Base-by-base conservation (phyloP, 257 asterid species). In the Solanum corneliomulleri region DNA sequence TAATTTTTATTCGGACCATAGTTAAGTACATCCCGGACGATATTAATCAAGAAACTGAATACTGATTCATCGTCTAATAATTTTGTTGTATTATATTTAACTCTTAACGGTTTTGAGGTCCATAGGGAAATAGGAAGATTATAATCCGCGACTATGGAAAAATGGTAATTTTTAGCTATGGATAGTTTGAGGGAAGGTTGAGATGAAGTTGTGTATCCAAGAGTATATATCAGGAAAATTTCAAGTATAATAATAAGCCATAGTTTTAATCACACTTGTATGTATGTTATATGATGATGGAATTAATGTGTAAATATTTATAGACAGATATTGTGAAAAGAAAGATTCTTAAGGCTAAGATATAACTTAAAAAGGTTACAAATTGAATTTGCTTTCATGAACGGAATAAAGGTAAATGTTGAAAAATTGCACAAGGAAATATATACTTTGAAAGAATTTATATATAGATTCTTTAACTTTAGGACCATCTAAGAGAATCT, bases 181-280 rank as follows among this genome's bases (percentile, higher is more conserved):
- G 95, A 92, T 58, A 96, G 91, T 71, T 93, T 94, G 88, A 96
- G 95, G 21, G 93, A 92, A 21, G 98, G 96, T 11, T 85, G 92
- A 7, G 92, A 91, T 20, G 96, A 87, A 94, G 83, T 90, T 92
- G 78, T 89, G 87, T 25, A 95, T 89, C 97, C 98, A 94, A 5
- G 97, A 89, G 83, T 83, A 94, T 15, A 94, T 86, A 89, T 94
- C 94, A 41, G 94, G 94, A 45, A 93, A 94, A 62, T 91, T 84
- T 72, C 91, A 85, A 45, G 64, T 18, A 74, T 72, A 83, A 74
- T 72, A 83, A 37, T 72, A 80, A 25, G 89, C 92, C 94, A 93
- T 92, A 66, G 47, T 23, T 4, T 56, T 42, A 35, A 18, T 39
- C 25, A 20, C 66, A 58, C 25, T 6, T 29, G 6, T 71, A n/a